A percentile compares a stretch with the other conserved stretches of the same genome.
Conservation (phyloP, 2,329 filamentous ascomycete genomes). For the Sclerotinia spermophila region DNA sequence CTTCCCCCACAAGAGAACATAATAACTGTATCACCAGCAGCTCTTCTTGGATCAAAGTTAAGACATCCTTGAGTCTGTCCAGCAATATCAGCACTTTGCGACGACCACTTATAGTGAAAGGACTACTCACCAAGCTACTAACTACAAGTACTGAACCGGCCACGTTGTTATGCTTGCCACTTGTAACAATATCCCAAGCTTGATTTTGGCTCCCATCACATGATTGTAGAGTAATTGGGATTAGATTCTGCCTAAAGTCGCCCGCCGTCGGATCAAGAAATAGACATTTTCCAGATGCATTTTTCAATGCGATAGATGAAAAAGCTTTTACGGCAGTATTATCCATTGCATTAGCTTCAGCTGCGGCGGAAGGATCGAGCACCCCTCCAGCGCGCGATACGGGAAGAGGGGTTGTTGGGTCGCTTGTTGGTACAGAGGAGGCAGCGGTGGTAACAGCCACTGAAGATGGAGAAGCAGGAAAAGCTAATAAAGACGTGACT, state of each 20-base stretch:
- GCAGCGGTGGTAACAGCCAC: not conserved
- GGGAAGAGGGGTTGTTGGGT: not conserved
- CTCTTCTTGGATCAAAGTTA: constrained; percentile 54
- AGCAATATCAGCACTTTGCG: not conserved
- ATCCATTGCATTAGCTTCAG: constrained; percentile 44
- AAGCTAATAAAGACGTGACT: not conserved
- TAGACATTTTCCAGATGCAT: constrained; percentile 42
- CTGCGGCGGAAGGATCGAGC: constrained; percentile 26
- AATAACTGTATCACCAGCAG: constrained; percentile 49
- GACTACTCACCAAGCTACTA: constrained; percentile 45
- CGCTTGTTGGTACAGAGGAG: not conserved
- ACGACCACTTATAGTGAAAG: not conserved
- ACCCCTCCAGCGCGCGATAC: constrained; percentile 14
- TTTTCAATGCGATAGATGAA: constrained; percentile 42
- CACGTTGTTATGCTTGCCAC: constrained; percentile 50
- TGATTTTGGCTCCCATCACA: constrained; percentile 43
- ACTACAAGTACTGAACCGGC: constrained; percentile 49
- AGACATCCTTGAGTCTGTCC: constrained; percentile 53
- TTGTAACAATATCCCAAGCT: constrained; percentile 45
- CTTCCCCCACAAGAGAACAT: constrained; percentile 58
- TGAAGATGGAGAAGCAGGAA: not conserved
- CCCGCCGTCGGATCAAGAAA: constrained; percentile 44
- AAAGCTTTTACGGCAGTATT: constrained; percentile 43
- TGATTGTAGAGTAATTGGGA: constrained; percentile 42
- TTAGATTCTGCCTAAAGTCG: constrained; percentile 46